Percentiles rank a stretch among this genome's conserved stretches.
Evolutionary conservation across 2,329 filamentous ascomycete genomes (phyloP).

Genomic region (Alternaria hordeiaustralica): DNA sequence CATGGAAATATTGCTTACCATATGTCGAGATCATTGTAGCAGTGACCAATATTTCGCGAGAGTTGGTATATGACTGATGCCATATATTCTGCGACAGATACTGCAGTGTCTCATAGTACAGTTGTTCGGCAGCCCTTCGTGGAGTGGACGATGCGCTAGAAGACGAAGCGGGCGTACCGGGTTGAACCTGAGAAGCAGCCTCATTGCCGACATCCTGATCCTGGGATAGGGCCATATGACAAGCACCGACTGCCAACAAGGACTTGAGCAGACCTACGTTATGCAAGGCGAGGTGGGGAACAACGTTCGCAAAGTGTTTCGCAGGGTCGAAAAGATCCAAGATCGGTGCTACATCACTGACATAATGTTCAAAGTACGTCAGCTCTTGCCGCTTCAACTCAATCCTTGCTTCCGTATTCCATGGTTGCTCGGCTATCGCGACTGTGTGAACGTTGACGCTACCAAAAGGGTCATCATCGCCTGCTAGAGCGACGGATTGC

Average conservation of each 20-base stretch:
- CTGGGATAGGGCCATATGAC: constrained; percentile 55
- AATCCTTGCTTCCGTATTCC: constrained; percentile 31
- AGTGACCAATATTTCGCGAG: constrained; percentile 64
- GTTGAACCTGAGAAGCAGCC: constrained; percentile 34
- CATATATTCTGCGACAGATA: constrained; percentile 66
- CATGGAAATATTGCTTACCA: not conserved
- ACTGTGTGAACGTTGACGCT: constrained; percentile 6
- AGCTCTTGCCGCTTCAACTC: constrained; percentile 45
- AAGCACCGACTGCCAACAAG: constrained; percentile 61
- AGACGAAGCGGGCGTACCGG: constrained; percentile 21
- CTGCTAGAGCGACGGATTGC: constrained; percentile 38
- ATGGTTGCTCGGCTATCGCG: constrained; percentile 23
- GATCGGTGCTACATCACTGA: constrained; percentile 47
- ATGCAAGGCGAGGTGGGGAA: constrained; percentile 51
- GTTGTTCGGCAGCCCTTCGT: constrained; percentile 53
- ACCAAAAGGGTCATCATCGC: constrained; percentile 1
- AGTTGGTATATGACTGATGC: constrained; percentile 64
- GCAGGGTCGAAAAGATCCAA: constrained; percentile 55
- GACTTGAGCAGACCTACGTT: constrained; percentile 65
- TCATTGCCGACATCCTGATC: constrained; percentile 23
- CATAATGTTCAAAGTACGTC: constrained; percentile 49
- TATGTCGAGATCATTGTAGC: constrained; percentile 67
- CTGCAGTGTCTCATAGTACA: constrained; percentile 68
- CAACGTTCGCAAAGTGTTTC: constrained; percentile 45
- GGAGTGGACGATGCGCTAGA: constrained; percentile 27